A percentile compares a stretch with the other conserved stretches of the same genome.
Conservation (phyloP, 768 basidiomycete genomes). For the Cystobasidium ongulense region DNA sequence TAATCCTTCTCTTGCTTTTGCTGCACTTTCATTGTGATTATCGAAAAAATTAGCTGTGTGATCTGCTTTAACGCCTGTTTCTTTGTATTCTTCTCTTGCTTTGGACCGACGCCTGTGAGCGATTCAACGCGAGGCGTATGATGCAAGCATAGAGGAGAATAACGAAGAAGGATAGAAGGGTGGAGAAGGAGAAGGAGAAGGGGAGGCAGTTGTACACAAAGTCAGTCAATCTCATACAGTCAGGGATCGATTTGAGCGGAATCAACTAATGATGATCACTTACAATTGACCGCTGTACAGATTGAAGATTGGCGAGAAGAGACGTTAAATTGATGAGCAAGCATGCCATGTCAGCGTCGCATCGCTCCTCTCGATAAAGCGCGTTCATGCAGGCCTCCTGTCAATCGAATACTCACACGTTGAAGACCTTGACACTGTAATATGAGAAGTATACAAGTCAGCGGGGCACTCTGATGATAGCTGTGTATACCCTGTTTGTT, state of each 20-base stretch:
- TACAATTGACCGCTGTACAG: background rate
- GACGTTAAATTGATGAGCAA: conserved; percentile 68
- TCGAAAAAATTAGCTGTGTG: conserved; percentile 87
- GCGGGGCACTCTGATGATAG: background rate
- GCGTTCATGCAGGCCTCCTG: no score
- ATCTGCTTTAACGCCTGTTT: conserved; percentile 79
- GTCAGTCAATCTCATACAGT: no score
- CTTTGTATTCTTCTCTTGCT: conserved; percentile 68
- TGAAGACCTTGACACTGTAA: conserved; percentile 66
- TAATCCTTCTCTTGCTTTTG: conserved; percentile 65
- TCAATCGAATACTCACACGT: conserved; percentile 99
- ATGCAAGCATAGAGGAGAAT: no score
- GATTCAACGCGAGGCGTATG: no score
- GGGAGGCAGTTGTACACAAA: no score
- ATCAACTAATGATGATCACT: no score
- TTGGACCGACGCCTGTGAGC: conserved; percentile 47
- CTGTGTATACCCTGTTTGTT: conserved; percentile 54
- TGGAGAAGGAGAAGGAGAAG: no score
- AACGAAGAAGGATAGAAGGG: no score
- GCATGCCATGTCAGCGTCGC: no score
- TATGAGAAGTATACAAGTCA: background rate
- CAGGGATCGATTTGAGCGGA: conserved; percentile 20
- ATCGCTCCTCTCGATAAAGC: no score
- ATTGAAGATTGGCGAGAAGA: background rate
- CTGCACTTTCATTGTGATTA: conserved; percentile 71